These are phyloP conservation scores for Cucurbita pepo DNA, from an alignment of 306 rosid genomes.

Conservation along the genomic window DNA sequence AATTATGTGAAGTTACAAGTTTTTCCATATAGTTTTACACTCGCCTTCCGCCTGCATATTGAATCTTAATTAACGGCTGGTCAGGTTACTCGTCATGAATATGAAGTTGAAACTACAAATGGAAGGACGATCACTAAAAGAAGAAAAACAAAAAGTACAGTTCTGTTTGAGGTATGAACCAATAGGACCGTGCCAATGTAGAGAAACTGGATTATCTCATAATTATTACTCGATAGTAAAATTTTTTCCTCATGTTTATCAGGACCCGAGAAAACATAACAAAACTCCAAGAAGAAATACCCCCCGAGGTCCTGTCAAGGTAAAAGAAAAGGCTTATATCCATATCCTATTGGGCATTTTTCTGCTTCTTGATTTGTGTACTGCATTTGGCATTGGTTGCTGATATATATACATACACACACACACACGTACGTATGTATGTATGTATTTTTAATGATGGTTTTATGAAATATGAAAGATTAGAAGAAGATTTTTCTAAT, in stretches of 20 bases:
- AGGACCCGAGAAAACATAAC: constrained; percentile 70
- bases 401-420: neutral
- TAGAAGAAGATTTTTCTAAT: neutral
- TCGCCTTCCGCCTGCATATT: neutral
- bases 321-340: constrained; percentile 17
- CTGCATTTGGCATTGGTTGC: neutral
- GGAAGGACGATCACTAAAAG: constrained; percentile 83
- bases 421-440: too few species aligned
- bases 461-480: neutral
- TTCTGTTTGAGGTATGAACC: constrained; percentile 69
- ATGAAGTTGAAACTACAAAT: constrained; percentile 88
- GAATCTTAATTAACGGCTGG: constrained; percentile 7
- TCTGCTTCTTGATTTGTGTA: neutral
- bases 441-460: too few species aligned
- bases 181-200: neutral
- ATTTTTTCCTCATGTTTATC: constrained; percentile 7
- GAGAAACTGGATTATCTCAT: neutral
- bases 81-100: constrained; percentile 86
- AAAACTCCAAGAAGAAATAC: constrained; percentile 58
- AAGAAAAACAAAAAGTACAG: constrained; percentile 85
- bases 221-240: neutral
- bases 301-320: constrained; percentile 59
- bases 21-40: neutral
- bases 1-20: neutral
- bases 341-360: neutral